These are phyloP conservation scores for Ophiosphaerella korrae DNA, from an alignment of 2,329 filamentous ascomycete species.

Conservation along the genomic window DNA sequence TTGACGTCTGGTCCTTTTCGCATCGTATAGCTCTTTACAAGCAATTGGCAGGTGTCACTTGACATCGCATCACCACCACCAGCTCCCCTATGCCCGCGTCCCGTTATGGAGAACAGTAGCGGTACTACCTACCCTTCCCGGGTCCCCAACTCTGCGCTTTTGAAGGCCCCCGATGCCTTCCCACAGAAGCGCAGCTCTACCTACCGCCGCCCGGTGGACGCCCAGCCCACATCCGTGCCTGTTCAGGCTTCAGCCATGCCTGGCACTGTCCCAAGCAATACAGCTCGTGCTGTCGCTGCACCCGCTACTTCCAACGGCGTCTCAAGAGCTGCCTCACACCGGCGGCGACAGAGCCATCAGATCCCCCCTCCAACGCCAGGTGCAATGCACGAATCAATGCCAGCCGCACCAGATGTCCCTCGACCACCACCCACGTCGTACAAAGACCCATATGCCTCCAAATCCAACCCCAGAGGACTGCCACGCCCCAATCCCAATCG, in stretches of 20 bases:
- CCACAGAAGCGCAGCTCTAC: conserved; percentile 40
- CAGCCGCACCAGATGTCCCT: conserved; percentile 65
- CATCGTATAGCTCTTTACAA: conserved; percentile 4
- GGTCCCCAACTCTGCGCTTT: conserved; percentile 26
- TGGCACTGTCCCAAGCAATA: conserved; percentile 34
- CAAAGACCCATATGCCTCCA: conserved; percentile 46
- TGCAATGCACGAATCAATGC: conserved; percentile 29
- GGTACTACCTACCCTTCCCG: conserved; percentile 27
- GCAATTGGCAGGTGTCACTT: conserved; percentile 16
- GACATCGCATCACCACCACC: conserved; percentile 7
- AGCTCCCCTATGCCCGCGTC: conserved; percentile 22
- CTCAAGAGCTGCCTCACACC: conserved; percentile 31
- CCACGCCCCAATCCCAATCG: conserved; percentile 33
- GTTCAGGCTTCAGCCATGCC: conserved; percentile 17
- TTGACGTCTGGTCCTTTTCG: not conserved
- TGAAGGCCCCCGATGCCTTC: conserved; percentile 33
- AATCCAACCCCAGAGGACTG: conserved; percentile 26
- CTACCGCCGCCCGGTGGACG: conserved; percentile 39
- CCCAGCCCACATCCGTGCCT: conserved; percentile 23
- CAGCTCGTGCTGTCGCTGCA: conserved; percentile 29
- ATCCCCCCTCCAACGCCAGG: conserved; percentile 33
- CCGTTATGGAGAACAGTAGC: conserved; percentile 39
- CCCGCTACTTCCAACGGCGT: conserved; percentile 24
- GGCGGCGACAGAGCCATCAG: conserved; percentile 40
- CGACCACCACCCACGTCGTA: conserved; percentile 55